Conservation (phyloP, 139 green algal species). For the Diplosphaera chodatii region DNA sequence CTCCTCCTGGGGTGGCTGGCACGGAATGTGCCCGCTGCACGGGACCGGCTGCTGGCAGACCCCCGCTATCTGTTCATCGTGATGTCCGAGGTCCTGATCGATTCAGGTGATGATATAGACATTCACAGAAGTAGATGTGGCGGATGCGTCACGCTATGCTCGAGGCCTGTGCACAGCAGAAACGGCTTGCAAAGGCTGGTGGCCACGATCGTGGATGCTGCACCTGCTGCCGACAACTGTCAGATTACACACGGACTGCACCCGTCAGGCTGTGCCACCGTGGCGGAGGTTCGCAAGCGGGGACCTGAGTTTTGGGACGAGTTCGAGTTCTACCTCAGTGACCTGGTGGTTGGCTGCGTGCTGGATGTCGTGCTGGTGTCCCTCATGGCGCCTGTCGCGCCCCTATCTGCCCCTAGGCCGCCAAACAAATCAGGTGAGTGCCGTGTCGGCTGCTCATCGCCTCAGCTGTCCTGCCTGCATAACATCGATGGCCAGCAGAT, state of each 20-base stretch:
- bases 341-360: conserved; percentile 84
- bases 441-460: no score
- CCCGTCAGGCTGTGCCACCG: conserved; percentile 75
- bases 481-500: no score
- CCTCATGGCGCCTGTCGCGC: conserved; percentile 78
- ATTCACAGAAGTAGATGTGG: not conserved
- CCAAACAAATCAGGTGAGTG: not conserved
- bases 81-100: conserved; percentile 80
- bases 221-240: not conserved
- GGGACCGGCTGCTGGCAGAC: conserved; percentile 80
- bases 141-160: no score
- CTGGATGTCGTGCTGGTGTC: conserved; percentile 88
- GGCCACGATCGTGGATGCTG: not conserved
- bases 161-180: no score
- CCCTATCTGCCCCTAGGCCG: conserved; percentile 37
- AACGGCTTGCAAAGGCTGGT: not conserved
- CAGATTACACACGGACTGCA: not conserved
- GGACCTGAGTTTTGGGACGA: conserved; percentile 91
- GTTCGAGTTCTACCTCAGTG: conserved; percentile 96
- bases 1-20: conserved; percentile 46
- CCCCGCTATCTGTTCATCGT: conserved; percentile 86
- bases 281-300: conserved; percentile 93
- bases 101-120: conserved; percentile 71
- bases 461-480: no score
- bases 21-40: conserved; percentile 51